These are phyloP conservation scores for Sclerotinia trifoliorum DNA, from an alignment of 2,329 filamentous ascomycete genomes.

Conservation along the genomic window DNA sequence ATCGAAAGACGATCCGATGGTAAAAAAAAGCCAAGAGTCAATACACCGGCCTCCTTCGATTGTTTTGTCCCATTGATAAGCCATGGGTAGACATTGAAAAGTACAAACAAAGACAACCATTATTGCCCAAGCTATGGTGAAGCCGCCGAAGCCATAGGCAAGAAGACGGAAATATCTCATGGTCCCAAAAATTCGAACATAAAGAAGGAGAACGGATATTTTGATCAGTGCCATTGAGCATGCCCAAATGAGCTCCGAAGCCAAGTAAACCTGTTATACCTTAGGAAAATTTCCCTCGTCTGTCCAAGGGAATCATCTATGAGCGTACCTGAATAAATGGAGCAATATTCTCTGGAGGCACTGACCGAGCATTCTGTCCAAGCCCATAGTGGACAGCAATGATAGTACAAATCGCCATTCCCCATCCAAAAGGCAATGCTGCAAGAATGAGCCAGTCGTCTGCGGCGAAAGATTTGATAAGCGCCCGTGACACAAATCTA, in stretches of 20 bases:
- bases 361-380: not conserved
- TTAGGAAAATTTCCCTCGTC: not conserved
- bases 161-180: not conserved
- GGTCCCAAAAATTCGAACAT: conserved; percentile 1
- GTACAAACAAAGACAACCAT: not conserved
- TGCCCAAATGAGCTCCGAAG: not conserved
- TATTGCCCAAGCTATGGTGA: not conserved
- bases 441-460: not conserved
- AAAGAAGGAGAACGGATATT: conserved; percentile 5
- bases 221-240: conserved; percentile 6
- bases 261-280: not conserved
- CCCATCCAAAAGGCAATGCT: conserved; percentile 6
- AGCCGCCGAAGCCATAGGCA: not conserved
- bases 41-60: conserved; percentile 2
- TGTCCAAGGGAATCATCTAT: not conserved
- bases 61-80: conserved; percentile 7
- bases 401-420: conserved; percentile 3
- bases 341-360: not conserved
- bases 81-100: not conserved
- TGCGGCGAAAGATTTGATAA: not conserved
- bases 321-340: conserved; percentile 1
- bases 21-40: not conserved
- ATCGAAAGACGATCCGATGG: not conserved
- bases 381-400: not conserved
- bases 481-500: not conserved